Evolutionary conservation across 75 land plant genomes (phyloP), one percentile per base, ranked within the genome.

Genomic region (Gnetum montanum): DNA sequence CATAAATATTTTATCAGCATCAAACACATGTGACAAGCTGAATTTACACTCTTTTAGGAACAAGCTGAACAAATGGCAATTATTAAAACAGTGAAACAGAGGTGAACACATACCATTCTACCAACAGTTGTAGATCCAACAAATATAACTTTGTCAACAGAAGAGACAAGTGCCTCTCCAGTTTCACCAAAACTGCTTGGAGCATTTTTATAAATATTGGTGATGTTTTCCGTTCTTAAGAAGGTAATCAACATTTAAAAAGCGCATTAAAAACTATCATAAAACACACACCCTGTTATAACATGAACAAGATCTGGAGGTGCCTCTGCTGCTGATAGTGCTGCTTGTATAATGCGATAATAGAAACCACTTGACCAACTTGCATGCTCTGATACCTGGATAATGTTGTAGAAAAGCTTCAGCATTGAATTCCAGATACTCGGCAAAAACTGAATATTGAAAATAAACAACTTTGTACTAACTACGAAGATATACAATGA

Each of bases 271-370:
- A n/a, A n/a, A n/a, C n/a, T n/a, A n/a, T n/a, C n/a, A n/a, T n/a
- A n/a, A n/a, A n/a, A n/a, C n/a, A n/a, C n/a, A n/a, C n/a, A 90
- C 96, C 96, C 96, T 24, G 91, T 86, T 38, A 90, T 86, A 7
- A 90, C 70, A 50, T 90, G 87, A 58, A 90, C 96, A 58, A 90
- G 60, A 59, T 86, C 85, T 47, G 78, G 75, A 43, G 96, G 92
- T 59, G 90, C 91, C 43, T 81, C 96, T 15, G 77, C 87, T 38
- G 92, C 96, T 49, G 66, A 74, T 23, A 90, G 81, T 49, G 92
- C 96, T 18, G 92, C 60, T 67, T 86, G 87, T 49, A 89, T 82
- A 1, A 89, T 89, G 18, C 81, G 67, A 6, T 64, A 41, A 63
- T 89, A 89, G 62, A 82, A 86, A 57, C 77, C 76, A 25, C 88